Conservation (phyloP, 2,329 filamentous ascomycete species). For the Lecanicillium sp. region DNA sequence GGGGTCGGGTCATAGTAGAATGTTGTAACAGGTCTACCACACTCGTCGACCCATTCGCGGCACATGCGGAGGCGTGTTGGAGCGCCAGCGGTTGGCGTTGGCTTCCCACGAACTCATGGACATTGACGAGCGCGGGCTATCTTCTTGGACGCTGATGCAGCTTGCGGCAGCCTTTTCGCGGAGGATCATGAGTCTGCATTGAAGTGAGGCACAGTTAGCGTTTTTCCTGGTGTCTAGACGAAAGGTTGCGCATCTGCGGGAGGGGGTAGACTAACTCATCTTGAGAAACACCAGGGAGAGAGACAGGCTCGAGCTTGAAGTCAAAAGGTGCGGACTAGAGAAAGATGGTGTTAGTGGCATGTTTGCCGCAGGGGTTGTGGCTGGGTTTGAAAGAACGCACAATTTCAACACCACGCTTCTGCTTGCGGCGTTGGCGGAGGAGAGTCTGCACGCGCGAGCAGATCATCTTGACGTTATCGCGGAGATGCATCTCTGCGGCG, state of each 20-base stretch:
- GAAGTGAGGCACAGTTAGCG: background rate
- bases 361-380: slow-evolving; percentile 3
- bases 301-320: slow-evolving; percentile 45
- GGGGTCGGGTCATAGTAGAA: too few relatives aligned
- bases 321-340: slow-evolving; percentile 51
- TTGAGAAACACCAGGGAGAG: slow-evolving; percentile 47
- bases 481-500: slow-evolving; percentile 19
- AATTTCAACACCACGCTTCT: slow-evolving; percentile 36
- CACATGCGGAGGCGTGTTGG: slow-evolving; percentile 14
- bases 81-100: slow-evolving; percentile 11
- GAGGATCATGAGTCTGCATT: slow-evolving; percentile 38
- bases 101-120: slow-evolving; percentile 10
- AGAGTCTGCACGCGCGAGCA: slow-evolving; percentile 36
- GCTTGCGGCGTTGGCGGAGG: slow-evolving; percentile 32
- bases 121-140: slow-evolving; percentile 16
- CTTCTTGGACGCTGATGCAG: slow-evolving; percentile 37
- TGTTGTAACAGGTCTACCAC: slow-evolving; percentile 2
- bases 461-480: slow-evolving; percentile 35
- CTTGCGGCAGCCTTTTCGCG: slow-evolving; percentile 45
- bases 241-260: too few relatives aligned
- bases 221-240: too few relatives aligned
- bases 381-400: slow-evolving; percentile 24
- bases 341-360: slow-evolving; percentile 19
- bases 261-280: slow-evolving; percentile 50
- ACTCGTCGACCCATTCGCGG: slow-evolving; percentile 1